Conservation (phyloP, 495 filamentous ascomycete species). For the Aspergillus steynii region DNA sequence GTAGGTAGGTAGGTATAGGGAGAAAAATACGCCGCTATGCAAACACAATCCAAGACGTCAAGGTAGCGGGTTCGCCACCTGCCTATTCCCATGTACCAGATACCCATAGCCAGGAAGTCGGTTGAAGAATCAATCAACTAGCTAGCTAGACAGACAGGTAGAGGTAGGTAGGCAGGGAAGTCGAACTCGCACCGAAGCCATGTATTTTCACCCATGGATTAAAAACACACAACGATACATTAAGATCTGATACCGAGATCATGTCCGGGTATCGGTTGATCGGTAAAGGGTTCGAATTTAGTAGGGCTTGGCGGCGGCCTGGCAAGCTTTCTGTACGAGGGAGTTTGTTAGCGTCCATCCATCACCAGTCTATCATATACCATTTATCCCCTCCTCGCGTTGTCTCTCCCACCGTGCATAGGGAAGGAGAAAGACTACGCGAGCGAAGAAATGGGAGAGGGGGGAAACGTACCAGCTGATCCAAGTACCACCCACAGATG, state of each 20-base stretch:
- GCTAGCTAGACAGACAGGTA: background rate
- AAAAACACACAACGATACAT: background rate
- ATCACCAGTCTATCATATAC: background rate
- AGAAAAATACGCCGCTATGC: conserved; percentile 23
- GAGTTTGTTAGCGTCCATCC: conserved; percentile 27
- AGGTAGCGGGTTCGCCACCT: too few species aligned
- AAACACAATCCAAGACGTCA: conserved; percentile 19
- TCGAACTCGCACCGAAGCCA: background rate
- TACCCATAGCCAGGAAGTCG: too few species aligned
- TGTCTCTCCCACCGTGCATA: too few species aligned
- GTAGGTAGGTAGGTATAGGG: conserved; percentile 5
- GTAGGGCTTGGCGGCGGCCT: conserved; percentile 84
- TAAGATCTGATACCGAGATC: background rate
- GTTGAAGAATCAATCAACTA: too few species aligned
- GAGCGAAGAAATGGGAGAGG: conserved; percentile 2
- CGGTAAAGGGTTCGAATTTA: conserved; percentile 40
- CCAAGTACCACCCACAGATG: conserved; percentile 96
- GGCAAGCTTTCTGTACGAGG: conserved; percentile 76
- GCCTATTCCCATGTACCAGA: too few species aligned
- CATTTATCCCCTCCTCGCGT: background rate
- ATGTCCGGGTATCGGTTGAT: background rate
- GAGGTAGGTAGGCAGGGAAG: background rate
- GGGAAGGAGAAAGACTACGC: background rate
- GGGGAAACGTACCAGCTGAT: conserved; percentile 68
- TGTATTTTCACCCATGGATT: background rate